Evolutionary conservation across 2,329 filamentous ascomycete species (phyloP).

Genomic region (Neopestalotiopsis clavispora): DNA sequence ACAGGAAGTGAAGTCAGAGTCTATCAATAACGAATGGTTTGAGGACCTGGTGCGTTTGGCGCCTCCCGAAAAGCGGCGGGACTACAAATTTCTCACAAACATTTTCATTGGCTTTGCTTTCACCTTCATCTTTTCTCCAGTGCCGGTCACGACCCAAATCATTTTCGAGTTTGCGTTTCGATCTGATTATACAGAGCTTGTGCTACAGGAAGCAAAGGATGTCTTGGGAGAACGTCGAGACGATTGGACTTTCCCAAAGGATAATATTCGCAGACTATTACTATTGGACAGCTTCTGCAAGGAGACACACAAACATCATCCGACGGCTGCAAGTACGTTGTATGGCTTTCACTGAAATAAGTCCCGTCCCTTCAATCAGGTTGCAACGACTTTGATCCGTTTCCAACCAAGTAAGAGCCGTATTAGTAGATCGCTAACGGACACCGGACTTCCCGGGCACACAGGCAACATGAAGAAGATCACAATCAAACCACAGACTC

Average conservation of each 20-base stretch:
- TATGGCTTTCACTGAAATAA: too few species aligned
- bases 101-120: slow-evolving; percentile 9
- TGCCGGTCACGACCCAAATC: background rate
- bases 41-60: background rate
- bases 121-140: background rate
- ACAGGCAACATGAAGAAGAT: background rate
- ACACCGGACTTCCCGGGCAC: background rate
- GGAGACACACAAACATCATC: slow-evolving; percentile 1
- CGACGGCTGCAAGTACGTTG: background rate
- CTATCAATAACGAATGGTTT: background rate
- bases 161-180: background rate
- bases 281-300: slow-evolving; percentile 5
- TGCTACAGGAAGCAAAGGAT: background rate
- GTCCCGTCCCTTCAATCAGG: too few species aligned
- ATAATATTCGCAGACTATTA: background rate
- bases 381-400: too few species aligned
- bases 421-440: background rate
- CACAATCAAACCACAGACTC: background rate
- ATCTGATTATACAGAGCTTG: background rate
- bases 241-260: background rate
- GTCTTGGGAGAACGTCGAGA: background rate
- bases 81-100: slow-evolving; percentile 1
- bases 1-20: background rate
- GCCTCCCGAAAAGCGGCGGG: background rate
- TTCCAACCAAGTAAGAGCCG: too few species aligned